A percentile compares a stretch with the other conserved stretches of the same genome.
These are phyloP conservation scores for Amaranthus hypochondriacus DNA, from an alignment of 148 eudicot species.

Conservation along the genomic window DNA sequence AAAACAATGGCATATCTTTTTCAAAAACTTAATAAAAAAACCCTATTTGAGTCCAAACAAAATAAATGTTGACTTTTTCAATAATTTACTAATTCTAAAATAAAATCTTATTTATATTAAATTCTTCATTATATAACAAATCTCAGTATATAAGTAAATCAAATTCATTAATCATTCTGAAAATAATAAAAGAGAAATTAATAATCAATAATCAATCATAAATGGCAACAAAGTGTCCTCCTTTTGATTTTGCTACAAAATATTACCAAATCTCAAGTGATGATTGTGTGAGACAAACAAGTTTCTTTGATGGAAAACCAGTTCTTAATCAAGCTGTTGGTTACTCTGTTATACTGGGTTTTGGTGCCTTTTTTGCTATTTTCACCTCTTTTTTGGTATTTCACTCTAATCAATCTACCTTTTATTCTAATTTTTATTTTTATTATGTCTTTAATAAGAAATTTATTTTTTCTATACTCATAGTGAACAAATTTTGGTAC, in stretches of 20 bases:
- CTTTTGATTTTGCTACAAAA: slow-evolving; percentile 23
- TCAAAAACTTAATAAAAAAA: too few relatives aligned
- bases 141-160: too few relatives aligned
- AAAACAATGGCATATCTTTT: too few relatives aligned
- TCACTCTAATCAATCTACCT: background rate
- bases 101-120: too few relatives aligned
- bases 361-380: slow-evolving; percentile 85
- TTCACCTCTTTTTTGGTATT: slow-evolving; percentile 66
- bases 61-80: too few relatives aligned
- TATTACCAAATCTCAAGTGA: slow-evolving; percentile 29
- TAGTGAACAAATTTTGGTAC: background rate
- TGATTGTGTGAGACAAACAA: slow-evolving; percentile 56
- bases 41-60: too few relatives aligned
- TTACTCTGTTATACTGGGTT: slow-evolving; percentile 75
- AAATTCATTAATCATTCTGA: too few relatives aligned
- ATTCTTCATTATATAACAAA: too few relatives aligned
- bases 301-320: slow-evolving; percentile 65
- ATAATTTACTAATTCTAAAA: too few relatives aligned
- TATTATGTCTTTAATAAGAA: background rate
- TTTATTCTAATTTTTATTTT: background rate
- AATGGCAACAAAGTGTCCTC: slow-evolving; percentile 25
- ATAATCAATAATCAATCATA: background rate
- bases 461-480: background rate
- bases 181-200: too few relatives aligned
- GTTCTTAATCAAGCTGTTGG: slow-evolving; percentile 85